These are phyloP conservation scores for Penicillium paxilli DNA, from an alignment of 495 filamentous ascomycete genomes.

Conservation along the genomic window DNA sequence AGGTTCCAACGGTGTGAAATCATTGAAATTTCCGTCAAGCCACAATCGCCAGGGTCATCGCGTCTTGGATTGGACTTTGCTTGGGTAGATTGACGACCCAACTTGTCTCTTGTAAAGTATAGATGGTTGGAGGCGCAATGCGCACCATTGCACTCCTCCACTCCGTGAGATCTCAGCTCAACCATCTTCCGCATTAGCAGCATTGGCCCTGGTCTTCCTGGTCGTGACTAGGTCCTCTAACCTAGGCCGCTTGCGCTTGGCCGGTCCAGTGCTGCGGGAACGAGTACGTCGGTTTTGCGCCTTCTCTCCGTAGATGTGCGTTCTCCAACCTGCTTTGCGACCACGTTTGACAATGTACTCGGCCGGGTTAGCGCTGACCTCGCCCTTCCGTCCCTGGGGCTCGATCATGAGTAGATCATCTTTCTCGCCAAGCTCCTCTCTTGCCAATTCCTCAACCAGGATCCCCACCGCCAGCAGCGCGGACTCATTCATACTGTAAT, in stretches of 20 bases:
- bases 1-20: no score
- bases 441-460: slow-evolving; percentile 73
- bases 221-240: background rate
- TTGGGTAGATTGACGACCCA: no score
- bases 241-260: background rate
- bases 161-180: background rate
- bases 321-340: background rate
- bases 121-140: background rate
- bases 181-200: no score
- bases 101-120: no score
- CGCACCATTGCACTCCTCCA: background rate
- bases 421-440: slow-evolving; percentile 61
- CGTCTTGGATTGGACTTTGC: no score
- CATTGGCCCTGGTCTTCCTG: background rate
- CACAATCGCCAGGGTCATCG: no score
- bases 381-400: background rate
- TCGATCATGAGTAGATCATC: slow-evolving; percentile 79
- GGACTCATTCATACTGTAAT: slow-evolving; percentile 79
- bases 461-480: slow-evolving; percentile 80
- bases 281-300: background rate
- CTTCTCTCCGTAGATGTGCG: background rate
- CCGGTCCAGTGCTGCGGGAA: background rate
- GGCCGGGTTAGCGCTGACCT: background rate
- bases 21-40: no score
- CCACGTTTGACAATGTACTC: background rate